A percentile compares a stretch with the other conserved stretches of the same genome.
Evolutionary conservation across 257 asterid species (phyloP).

Genomic region (Euphrasia confusa): DNA sequence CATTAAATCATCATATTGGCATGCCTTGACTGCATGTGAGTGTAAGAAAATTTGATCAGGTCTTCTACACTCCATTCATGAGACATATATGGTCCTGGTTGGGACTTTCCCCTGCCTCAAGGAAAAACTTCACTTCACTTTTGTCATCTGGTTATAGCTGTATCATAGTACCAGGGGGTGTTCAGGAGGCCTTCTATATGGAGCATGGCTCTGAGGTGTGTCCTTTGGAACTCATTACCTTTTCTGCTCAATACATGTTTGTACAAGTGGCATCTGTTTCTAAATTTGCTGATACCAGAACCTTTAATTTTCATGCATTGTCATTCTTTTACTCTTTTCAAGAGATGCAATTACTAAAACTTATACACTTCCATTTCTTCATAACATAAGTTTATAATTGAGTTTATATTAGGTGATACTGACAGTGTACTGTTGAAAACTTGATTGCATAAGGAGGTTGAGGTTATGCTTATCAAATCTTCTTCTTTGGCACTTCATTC

Average conservation of each 20-base stretch:
- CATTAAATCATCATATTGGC: slow-evolving; percentile 12
- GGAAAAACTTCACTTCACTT: slow-evolving; percentile 59
- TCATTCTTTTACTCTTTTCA: slow-evolving; percentile 13
- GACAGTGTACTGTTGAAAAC: slow-evolving; percentile 4
- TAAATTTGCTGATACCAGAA: slow-evolving; percentile 1
- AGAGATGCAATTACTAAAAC: slow-evolving; percentile 6
- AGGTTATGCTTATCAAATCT: slow-evolving; percentile 2
- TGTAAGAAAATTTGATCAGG: slow-evolving; percentile 40
- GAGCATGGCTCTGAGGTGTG: slow-evolving; percentile 85
- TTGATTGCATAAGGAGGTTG: slow-evolving; percentile 2
- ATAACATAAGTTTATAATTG: slow-evolving; percentile 1
- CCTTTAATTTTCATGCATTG: slow-evolving; percentile 1
- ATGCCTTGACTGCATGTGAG: slow-evolving; percentile 17
- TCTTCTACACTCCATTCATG: slow-evolving; percentile 84
- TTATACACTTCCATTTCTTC: slow-evolving; percentile 9
- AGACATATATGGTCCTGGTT: slow-evolving; percentile 97
- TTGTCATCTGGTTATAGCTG: slow-evolving; percentile 82
- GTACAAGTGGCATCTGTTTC: slow-evolving; percentile 13
- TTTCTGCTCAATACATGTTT: slow-evolving; percentile 13
- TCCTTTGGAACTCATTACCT: slow-evolving; percentile 14
- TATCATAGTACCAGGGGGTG: slow-evolving; percentile 91
- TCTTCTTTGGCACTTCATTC: slow-evolving; percentile 3
- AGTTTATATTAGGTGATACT: slow-evolving; percentile 8
- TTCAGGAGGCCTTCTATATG: slow-evolving; percentile 76
- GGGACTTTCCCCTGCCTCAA: slow-evolving; percentile 79